Evolutionary conservation across 495 filamentous ascomycete genomes (phyloP).

Genomic region (Clohesyomyces aquaticus): DNA sequence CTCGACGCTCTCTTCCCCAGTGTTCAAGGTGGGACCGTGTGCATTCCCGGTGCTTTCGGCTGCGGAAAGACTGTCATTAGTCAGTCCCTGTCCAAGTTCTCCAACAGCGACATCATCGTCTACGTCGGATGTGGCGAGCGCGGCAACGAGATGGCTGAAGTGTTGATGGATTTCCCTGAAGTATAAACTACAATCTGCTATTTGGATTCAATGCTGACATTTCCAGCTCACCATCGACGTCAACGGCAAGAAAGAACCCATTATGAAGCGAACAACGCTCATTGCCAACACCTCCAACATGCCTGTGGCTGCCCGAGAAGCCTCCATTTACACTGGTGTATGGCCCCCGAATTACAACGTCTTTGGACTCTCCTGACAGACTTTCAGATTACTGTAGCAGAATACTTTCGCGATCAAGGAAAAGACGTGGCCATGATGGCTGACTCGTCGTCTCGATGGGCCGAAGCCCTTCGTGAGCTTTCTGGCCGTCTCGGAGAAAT

Average conservation of each 20-base stretch:
- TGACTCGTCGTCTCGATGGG: conserved; percentile 97
- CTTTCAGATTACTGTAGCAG: conserved; percentile 96
- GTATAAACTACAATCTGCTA: conserved; percentile 45
- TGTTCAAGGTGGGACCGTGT: conserved; percentile 95
- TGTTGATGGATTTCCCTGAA: conserved; percentile 98
- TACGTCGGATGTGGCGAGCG: conserved; percentile 97
- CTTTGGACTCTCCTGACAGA: too few relatives aligned
- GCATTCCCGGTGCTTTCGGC: conserved; percentile 97
- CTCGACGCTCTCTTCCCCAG: conserved; percentile 97
- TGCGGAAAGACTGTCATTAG: conserved; percentile 99
- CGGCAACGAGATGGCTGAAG: conserved; percentile 99
- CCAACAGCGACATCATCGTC: conserved; percentile 98
- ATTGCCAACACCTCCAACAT: conserved; percentile 99
- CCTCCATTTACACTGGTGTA: conserved; percentile 98
- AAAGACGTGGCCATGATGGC: conserved; percentile 99
- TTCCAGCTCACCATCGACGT: conserved; percentile 81
- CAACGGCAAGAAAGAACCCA: conserved; percentile 90
- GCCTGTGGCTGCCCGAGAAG: conserved; percentile 97
- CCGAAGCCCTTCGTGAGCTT: conserved; percentile 96
- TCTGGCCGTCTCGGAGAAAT: conserved; percentile 99
- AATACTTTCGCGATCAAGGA: conserved; percentile 98
- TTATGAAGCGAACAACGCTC: conserved; percentile 99
- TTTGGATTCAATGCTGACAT: conserved; percentile 4
- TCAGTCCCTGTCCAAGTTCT: conserved; percentile 98
- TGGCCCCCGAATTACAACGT: too few relatives aligned